These are phyloP conservation scores for Abelmoschus esculentus DNA, from an alignment of 345 rosid genomes.

Conservation along the genomic window DNA sequence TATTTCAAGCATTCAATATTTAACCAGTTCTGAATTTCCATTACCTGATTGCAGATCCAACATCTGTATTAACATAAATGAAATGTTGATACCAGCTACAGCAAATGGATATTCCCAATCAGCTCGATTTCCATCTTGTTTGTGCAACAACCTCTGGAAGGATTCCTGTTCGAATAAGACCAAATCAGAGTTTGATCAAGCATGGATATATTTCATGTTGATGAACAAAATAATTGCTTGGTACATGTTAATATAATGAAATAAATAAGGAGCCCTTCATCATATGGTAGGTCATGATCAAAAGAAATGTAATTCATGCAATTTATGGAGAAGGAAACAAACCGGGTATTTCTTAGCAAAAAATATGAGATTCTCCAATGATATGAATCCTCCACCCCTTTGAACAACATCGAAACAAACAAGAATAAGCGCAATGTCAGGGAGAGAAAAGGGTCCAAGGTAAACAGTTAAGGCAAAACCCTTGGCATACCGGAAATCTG, in stretches of 20 bases:
- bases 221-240: neutral
- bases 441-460: slow-evolving; percentile 4
- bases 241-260: neutral
- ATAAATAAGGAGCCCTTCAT: neutral
- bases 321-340: slow-evolving; percentile 23
- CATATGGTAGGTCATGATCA: neutral
- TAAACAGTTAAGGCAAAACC: slow-evolving; percentile 8
- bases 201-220: neutral
- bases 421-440: slow-evolving; percentile 13
- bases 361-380: slow-evolving; percentile 83
- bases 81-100: slow-evolving; percentile 91
- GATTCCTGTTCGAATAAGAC: slow-evolving; percentile 42
- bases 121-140: slow-evolving; percentile 77
- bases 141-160: slow-evolving; percentile 73
- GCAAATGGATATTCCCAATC: slow-evolving; percentile 99
- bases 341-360: slow-evolving; percentile 83
- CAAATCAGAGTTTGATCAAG: slow-evolving; percentile 5
- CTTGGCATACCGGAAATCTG: slow-evolving; percentile 75
- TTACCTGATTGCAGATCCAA: slow-evolving; percentile 85
- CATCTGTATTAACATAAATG: slow-evolving; percentile 88
- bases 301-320: neutral
- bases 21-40: slow-evolving; percentile 5
- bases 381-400: slow-evolving; percentile 93
- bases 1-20: neutral
- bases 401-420: slow-evolving; percentile 12